phyloP scores from a whole-genome alignment of 805 yeast species.

The Saccharomycopsis synnaedendra region DNA sequence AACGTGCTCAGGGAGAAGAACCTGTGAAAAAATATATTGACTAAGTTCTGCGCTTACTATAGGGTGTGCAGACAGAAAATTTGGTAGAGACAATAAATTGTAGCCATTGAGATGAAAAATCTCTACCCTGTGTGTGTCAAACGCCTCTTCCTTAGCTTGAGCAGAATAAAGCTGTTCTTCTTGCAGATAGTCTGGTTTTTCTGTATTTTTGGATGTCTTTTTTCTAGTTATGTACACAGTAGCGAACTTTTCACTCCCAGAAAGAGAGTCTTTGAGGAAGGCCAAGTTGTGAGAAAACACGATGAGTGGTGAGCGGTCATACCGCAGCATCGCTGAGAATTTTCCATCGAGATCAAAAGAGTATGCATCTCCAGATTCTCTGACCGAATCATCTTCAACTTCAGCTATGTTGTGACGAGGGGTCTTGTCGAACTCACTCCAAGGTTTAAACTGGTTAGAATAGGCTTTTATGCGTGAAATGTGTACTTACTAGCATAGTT shows the following conservation, averaged over 20 bases:
- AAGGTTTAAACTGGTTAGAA: constrained; percentile 15
- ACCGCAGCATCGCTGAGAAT: background rate
- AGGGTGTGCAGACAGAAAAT: constrained; percentile 15
- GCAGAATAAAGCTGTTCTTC: constrained; percentile 39
- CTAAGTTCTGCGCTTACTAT: constrained; percentile 4
- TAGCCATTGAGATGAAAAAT: constrained; percentile 16
- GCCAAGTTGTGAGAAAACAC: constrained; percentile 10
- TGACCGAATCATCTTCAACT: background rate
- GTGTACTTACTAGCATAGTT: constrained; percentile 5
- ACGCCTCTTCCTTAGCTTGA: constrained; percentile 8
- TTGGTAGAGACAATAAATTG: constrained; percentile 17
- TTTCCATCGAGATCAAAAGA: background rate
- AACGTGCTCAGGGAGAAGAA: constrained; percentile 8
- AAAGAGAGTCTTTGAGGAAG: constrained; percentile 1
- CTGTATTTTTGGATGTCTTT: background rate
- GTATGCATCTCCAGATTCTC: background rate
- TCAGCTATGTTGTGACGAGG: constrained; percentile 14
- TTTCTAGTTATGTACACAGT: background rate
- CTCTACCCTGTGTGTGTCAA: constrained; percentile 19
- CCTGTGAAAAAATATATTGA: constrained; percentile 17
- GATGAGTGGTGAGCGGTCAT: background rate
- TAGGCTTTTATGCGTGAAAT: background rate
- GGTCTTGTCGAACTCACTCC: constrained; percentile 16
- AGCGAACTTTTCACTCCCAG: background rate
- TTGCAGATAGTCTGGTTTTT: constrained; percentile 19